Base-by-base conservation (phyloP, 305 asterid genomes). In the Fraxinus sp. region DNA sequence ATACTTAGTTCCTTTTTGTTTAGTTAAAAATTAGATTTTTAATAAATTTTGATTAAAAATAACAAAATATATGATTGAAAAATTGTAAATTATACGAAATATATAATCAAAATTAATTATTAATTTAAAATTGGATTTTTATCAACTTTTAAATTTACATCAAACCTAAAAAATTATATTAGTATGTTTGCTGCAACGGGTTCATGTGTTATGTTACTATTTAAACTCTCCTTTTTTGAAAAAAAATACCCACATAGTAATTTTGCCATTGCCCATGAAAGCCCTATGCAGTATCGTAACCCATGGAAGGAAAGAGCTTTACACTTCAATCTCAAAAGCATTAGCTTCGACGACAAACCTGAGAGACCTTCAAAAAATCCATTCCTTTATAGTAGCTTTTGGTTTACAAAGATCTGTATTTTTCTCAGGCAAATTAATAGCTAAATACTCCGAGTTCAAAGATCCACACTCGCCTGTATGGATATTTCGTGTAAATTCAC, bases 371-470 rank as follows among this genome's bases (percentile, higher is more conserved):
- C 89, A 87, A 71, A 91, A 87, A 86, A 79, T 89, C 82, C 97
- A 95, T 81, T 84, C 93, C 36, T 72, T 90, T 18, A 37, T 92
- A 8, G 82, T 92, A 85, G 78, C 91, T 52, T 81, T 62, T 64
- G 97, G 98, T 80, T 80, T 89, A 2, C 87, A 85, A 57, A 86
- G 86, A 10, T 90, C 91, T 28, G 90, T 83, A 11, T 83, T 87
- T 75, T 90, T 93, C 88, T 80, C 88, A 0, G 97, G 98, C 59
- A 89, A 88, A 75, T 89, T 95, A 84, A 91, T 95, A 4, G 83
- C 94, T 81, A 91, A 86, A 80, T 93, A 95, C 86, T 90, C 95
- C 76, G 90, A 87, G 30, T 91, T 91, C 86, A 92, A 83, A 84
- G 89, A 91, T 75, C 92, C 92, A 13, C 78, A 33, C 77, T 89